Percentiles rank a stretch among this genome's conserved stretches.
Conservation (phyloP, 208 protist genomes). For the Porcisia deanei region DNA sequence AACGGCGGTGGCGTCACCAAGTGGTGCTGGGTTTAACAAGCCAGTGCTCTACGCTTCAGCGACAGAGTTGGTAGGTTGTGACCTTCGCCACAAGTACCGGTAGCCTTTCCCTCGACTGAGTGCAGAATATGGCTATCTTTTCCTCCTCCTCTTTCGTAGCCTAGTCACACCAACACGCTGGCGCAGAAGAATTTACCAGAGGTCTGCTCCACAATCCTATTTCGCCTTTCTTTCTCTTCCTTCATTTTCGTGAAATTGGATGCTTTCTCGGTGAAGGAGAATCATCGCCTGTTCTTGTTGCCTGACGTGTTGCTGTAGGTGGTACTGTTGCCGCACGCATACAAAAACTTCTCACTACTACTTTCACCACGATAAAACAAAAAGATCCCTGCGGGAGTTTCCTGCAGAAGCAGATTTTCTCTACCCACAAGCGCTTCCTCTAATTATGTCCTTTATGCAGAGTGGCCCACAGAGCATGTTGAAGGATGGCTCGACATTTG, state of each 20-base stretch:
- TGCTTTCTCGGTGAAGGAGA: not conserved
- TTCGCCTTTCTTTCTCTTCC: not conserved
- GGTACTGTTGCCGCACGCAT: not conserved
- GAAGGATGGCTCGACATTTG: slow-evolving; percentile 89
- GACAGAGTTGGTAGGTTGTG: not conserved
- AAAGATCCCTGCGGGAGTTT: not conserved
- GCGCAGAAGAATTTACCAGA: not conserved
- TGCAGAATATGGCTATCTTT: not conserved
- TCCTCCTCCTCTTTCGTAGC: not conserved
- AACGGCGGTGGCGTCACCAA: not conserved
- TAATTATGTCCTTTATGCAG: slow-evolving; percentile 93
- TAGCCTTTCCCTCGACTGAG: not conserved
- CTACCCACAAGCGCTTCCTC: not conserved
- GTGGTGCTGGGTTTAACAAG: not conserved
- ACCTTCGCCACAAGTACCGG: not conserved
- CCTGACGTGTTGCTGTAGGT: not conserved
- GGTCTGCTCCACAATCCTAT: not conserved
- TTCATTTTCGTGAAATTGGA: slow-evolving; percentile 4
- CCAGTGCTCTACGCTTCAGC: no score
- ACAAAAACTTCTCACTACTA: slow-evolving; percentile 11
- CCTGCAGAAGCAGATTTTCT: not conserved
- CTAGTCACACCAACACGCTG: not conserved
- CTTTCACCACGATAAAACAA: not conserved
- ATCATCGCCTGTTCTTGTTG: not conserved
- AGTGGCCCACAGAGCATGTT: slow-evolving; percentile 86